These are phyloP conservation scores for Sphagnum magellanicum DNA, from an alignment of 228 moss, liverwort and hornwort genomes.

Conservation along the genomic window DNA sequence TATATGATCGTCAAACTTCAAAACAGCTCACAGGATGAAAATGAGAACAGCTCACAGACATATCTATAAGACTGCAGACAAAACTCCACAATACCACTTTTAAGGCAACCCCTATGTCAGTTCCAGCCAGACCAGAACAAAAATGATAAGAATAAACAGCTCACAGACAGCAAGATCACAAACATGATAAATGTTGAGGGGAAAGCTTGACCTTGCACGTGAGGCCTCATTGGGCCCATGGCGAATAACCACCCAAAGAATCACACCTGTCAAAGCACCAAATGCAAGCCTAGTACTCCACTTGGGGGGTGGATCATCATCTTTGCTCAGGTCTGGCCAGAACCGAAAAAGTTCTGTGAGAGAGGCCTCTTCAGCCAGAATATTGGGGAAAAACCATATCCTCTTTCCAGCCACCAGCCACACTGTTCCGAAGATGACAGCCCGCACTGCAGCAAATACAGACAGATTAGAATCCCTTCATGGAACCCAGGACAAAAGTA, in stretches of 20 bases:
- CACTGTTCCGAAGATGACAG: constrained; percentile 52
- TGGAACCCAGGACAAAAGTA: background rate
- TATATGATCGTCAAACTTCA: no score
- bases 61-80: no score
- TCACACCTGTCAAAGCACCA: constrained; percentile 46
- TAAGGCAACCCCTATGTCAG: no score
- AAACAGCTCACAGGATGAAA: no score
- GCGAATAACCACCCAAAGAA: constrained; percentile 76
- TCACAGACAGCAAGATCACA: no score
- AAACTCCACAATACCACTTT: no score
- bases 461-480: background rate
- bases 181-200: no score
- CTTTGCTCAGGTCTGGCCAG: constrained; percentile 65
- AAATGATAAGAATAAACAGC: no score
- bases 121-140: no score
- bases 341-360: constrained; percentile 86
- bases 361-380: constrained; percentile 92
- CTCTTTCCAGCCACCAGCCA: constrained; percentile 87
- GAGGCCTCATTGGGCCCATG: constrained; percentile 92
- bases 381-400: constrained; percentile 94
- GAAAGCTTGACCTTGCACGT: constrained; percentile 50
- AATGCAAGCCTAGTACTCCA: constrained; percentile 84
- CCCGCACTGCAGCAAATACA: constrained; percentile 49
- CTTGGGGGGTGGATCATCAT: constrained; percentile 76
- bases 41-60: no score